These are phyloP conservation scores for Globisporangium ultimum DNA, from an alignment of 352 stramenopile genomes.

Conservation along the genomic window DNA sequence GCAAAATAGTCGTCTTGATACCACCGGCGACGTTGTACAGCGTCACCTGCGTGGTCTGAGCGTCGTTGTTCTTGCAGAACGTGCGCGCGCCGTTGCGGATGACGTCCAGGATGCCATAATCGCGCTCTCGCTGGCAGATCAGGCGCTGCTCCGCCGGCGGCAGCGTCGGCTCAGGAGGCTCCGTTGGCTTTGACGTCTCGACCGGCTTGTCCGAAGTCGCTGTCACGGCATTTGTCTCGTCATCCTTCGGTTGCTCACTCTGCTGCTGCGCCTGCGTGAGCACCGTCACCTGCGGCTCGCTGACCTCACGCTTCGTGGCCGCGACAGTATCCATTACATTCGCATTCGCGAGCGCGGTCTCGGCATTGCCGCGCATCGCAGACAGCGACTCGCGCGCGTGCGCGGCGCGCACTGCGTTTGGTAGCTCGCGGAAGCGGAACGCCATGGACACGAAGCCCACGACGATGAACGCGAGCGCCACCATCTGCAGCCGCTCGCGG, in stretches of 20 bases:
- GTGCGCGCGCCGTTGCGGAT: slow-evolving; percentile 20
- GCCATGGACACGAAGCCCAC: slow-evolving; percentile 1
- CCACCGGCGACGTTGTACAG: slow-evolving; percentile 25
- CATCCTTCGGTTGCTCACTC: too few species aligned
- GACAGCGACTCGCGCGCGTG: slow-evolving; percentile 1
- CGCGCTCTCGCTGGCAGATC: slow-evolving; percentile 8
- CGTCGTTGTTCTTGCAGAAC: slow-evolving; percentile 10
- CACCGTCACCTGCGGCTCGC: not conserved
- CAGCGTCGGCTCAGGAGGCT: not conserved
- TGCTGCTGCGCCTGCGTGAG: not conserved
- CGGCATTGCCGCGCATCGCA: slow-evolving; percentile 1
- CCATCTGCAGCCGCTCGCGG: slow-evolving; percentile 8
- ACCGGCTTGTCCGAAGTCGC: too few species aligned
- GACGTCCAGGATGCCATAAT: slow-evolving; percentile 2
- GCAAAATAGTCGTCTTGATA: slow-evolving; percentile 30
- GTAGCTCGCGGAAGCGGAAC: slow-evolving; percentile 7
- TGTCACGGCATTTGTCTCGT: too few species aligned
- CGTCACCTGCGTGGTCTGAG: slow-evolving; percentile 28
- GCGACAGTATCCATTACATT: not conserved
- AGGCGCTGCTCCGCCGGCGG: not conserved
- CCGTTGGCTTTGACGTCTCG: not conserved
- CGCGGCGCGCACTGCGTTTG: not conserved
- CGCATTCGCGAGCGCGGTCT: too few species aligned
- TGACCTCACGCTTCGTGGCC: not conserved
- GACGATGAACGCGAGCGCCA: not conserved